These are phyloP conservation scores for Candida ficus DNA, from an alignment of 805 yeast species.

Conservation along the genomic window DNA sequence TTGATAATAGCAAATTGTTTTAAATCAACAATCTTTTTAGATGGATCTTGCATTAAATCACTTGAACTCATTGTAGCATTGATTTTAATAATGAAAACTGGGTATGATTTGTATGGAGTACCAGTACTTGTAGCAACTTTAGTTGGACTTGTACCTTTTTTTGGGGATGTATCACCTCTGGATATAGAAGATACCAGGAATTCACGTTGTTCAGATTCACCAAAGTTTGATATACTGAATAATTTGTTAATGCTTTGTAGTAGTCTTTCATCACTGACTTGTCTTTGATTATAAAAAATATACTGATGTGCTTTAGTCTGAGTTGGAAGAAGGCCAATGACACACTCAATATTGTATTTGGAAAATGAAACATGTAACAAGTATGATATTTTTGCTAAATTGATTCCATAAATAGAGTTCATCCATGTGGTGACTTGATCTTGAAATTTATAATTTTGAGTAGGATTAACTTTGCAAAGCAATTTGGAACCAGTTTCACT, in stretches of 20 bases:
- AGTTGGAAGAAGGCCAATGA: slow-evolving; percentile 33
- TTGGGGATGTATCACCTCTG: slow-evolving; percentile 17
- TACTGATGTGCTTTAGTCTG: slow-evolving; percentile 38
- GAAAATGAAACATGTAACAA: slow-evolving; percentile 24
- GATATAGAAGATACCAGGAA: slow-evolving; percentile 15
- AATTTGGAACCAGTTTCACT: background rate
- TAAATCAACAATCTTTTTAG: slow-evolving; percentile 27
- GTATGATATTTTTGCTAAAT: slow-evolving; percentile 22
- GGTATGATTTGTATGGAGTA: slow-evolving; percentile 31
- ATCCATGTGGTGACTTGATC: slow-evolving; percentile 18
- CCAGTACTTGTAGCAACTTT: slow-evolving; percentile 25
- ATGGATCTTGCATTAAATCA: slow-evolving; percentile 38
- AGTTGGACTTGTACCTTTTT: slow-evolving; percentile 18
- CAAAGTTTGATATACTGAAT: slow-evolving; percentile 24
- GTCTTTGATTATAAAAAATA: slow-evolving; percentile 39
- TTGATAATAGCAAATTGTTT: slow-evolving; percentile 24
- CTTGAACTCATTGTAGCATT: slow-evolving; percentile 24
- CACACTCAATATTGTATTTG: slow-evolving; percentile 29
- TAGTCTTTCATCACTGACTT: slow-evolving; percentile 12
- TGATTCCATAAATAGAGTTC: slow-evolving; percentile 28
- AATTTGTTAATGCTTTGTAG: slow-evolving; percentile 20
- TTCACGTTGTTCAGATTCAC: slow-evolving; percentile 8
- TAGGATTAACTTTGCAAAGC: slow-evolving; percentile 8
- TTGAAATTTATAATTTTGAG: background rate
- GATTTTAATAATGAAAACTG: slow-evolving; percentile 34